Evolutionary conservation across 176 grass and related monocot genomes (phyloP).

Genomic region (Carex cristatella): DNA sequence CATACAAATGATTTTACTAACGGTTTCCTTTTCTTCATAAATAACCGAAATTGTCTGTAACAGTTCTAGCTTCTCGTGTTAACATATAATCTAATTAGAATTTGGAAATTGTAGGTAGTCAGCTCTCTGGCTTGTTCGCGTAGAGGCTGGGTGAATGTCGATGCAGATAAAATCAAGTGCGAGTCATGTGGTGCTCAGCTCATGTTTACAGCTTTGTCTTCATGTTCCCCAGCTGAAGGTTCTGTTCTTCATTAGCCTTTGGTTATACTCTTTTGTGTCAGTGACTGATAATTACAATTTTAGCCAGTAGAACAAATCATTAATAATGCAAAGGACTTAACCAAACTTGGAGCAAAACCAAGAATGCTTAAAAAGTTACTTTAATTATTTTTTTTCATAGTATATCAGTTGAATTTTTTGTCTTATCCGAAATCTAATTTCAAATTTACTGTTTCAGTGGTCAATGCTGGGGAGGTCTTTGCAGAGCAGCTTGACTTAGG

Average conservation of each 20-base stretch:
- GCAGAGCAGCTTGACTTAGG: constrained; percentile 62
- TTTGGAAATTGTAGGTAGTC: constrained; percentile 47
- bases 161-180: constrained; percentile 78
- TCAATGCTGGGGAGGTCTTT: constrained; percentile 67
- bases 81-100: constrained; percentile 23
- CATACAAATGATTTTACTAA: background rate
- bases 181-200: constrained; percentile 77
- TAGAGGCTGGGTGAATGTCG: constrained; percentile 86
- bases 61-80: background rate
- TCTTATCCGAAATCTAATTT: constrained; percentile 33
- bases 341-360: background rate
- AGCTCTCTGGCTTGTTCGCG: constrained; percentile 65
- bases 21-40: background rate
- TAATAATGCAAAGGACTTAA: background rate
- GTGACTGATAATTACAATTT: constrained; percentile 11
- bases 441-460: constrained; percentile 50
- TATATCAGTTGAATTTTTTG: constrained; percentile 16
- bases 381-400: background rate
- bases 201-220: constrained; percentile 43
- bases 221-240: constrained; percentile 81
- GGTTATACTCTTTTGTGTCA: constrained; percentile 13
- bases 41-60: background rate
- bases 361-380: background rate
- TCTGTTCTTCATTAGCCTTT: constrained; percentile 17
- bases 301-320: background rate